These are phyloP conservation scores for Pythium dissotocum DNA, from an alignment of 352 stramenopile genomes.

Conservation along the genomic window DNA sequence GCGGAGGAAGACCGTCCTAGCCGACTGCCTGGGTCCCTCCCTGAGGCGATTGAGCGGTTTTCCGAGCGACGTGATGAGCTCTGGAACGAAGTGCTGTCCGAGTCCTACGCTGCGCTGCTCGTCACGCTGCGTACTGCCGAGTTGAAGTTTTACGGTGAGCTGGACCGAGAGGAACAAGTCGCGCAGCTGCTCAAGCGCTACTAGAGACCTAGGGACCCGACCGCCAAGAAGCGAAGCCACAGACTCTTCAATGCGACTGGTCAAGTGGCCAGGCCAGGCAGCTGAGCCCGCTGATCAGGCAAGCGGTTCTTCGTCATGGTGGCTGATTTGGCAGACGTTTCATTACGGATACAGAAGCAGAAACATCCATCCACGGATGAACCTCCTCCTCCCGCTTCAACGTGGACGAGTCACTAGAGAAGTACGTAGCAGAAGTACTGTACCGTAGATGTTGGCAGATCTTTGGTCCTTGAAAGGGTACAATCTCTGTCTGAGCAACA, in stretches of 20 bases:
- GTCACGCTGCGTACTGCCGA: constrained; percentile 23
- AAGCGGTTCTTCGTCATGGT: not conserved
- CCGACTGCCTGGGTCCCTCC: constrained; percentile 26
- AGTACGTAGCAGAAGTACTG: not conserved
- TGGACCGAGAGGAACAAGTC: constrained; percentile 4
- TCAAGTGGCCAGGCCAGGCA: not conserved
- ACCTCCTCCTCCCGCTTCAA: not conserved
- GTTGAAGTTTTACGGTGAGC: constrained; percentile 20
- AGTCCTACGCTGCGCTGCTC: constrained; percentile 21
- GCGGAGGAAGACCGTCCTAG: constrained; percentile 5
- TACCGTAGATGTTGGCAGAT: not conserved
- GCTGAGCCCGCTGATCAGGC: not conserved
- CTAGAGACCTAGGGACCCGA: not conserved
- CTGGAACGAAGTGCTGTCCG: constrained; percentile 23
- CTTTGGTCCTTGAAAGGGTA: not conserved
- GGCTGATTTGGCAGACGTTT: not conserved
- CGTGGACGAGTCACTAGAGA: not conserved
- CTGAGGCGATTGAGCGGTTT: constrained; percentile 22
- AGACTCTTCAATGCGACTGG: too few species aligned
- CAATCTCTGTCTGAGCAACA: not conserved
- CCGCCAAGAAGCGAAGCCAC: not conserved
- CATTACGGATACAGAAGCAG: not conserved
- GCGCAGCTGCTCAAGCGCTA: constrained; percentile 14
- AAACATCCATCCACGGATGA: not conserved
- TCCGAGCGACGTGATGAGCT: not conserved